Evolutionary conservation across 768 basidiomycete species (phyloP).

Genomic region (Cystobasidium onofrii): DNA sequence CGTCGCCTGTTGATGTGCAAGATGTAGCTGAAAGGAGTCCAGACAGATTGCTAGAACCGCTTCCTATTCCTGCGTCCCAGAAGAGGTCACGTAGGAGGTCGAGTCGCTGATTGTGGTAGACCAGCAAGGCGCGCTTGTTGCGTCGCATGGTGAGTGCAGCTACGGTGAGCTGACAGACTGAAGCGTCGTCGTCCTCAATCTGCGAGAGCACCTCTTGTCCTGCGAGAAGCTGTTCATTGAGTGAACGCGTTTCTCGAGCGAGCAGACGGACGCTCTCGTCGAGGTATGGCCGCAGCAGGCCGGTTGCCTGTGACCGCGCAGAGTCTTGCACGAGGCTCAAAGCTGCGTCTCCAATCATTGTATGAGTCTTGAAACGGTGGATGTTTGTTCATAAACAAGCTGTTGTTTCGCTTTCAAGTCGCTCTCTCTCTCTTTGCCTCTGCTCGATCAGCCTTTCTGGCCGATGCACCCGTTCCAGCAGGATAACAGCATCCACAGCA

Average conservation of each 20-base stretch:
- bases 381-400: neutral
- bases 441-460: neutral
- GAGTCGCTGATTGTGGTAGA: slow-evolving; percentile 79
- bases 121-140: slow-evolving; percentile 91
- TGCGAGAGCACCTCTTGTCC: slow-evolving; percentile 39
- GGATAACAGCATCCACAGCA: neutral
- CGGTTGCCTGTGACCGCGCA: slow-evolving; percentile 24
- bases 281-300: slow-evolving; percentile 29
- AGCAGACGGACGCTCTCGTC: slow-evolving; percentile 31
- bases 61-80: slow-evolving; percentile 75
- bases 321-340: slow-evolving; percentile 23
- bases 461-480: slow-evolving; percentile 17
- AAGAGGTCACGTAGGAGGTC: slow-evolving; percentile 77
- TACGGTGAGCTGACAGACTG: slow-evolving; percentile 60
- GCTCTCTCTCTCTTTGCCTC: neutral
- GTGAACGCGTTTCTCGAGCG: slow-evolving; percentile 33
- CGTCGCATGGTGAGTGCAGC: slow-evolving; percentile 80
- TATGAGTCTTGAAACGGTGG: too few relatives aligned
- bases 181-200: slow-evolving; percentile 51
- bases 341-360: slow-evolving; percentile 29
- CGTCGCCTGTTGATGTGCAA: slow-evolving; percentile 25
- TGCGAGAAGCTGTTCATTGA: slow-evolving; percentile 25
- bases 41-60: slow-evolving; percentile 71
- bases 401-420: too few relatives aligned
- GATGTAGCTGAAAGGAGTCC: slow-evolving; percentile 43